phyloP scores from a whole-genome alignment of 179 eudicot genomes.

The Drosera spatulata region DNA sequence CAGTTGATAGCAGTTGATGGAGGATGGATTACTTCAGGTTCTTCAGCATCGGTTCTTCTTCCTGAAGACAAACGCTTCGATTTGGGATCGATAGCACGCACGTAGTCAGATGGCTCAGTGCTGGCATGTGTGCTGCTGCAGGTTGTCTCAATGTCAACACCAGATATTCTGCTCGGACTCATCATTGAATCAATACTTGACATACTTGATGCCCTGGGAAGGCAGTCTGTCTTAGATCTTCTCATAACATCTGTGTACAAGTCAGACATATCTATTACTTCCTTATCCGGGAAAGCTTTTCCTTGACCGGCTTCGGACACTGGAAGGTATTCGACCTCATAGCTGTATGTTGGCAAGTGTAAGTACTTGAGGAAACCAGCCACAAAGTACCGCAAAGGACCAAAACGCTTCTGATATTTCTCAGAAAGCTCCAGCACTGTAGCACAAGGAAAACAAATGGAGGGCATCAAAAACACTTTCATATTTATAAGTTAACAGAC shows the following conservation, averaged over 20 bases:
- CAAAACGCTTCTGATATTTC: constrained; percentile 91
- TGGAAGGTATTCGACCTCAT: constrained; percentile 85
- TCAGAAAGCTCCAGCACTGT: constrained; percentile 97
- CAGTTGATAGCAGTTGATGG: constrained; percentile 80
- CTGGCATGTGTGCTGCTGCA: constrained; percentile 68
- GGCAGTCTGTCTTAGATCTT: constrained; percentile 62
- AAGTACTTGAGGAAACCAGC: constrained; percentile 91
- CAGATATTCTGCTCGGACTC: constrained; percentile 81
- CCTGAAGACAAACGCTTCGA: constrained; percentile 79
- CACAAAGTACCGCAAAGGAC: constrained; percentile 91
- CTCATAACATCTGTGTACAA: constrained; percentile 81
- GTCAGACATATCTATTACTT: constrained; percentile 80
- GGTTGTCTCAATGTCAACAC: constrained; percentile 62
- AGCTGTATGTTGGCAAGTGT: constrained; percentile 86
- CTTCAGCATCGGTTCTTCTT: constrained; percentile 54
- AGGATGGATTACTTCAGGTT: constrained; percentile 94
- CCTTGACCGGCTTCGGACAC: constrained; percentile 47
- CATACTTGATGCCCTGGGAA: constrained; percentile 91
- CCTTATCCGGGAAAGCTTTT: constrained; percentile 39
- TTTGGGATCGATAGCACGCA: constrained; percentile 83
- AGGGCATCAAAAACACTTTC: too few relatives aligned
- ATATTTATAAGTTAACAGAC: too few relatives aligned
- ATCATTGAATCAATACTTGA: constrained; percentile 95
- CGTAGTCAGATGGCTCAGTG: constrained; percentile 94
- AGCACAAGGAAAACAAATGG: constrained; percentile 2